A percentile compares a stretch with the other conserved stretches of the same genome.
Conservation (phyloP, 2,329 filamentous ascomycete species). For the Meredithiella fracta region DNA sequence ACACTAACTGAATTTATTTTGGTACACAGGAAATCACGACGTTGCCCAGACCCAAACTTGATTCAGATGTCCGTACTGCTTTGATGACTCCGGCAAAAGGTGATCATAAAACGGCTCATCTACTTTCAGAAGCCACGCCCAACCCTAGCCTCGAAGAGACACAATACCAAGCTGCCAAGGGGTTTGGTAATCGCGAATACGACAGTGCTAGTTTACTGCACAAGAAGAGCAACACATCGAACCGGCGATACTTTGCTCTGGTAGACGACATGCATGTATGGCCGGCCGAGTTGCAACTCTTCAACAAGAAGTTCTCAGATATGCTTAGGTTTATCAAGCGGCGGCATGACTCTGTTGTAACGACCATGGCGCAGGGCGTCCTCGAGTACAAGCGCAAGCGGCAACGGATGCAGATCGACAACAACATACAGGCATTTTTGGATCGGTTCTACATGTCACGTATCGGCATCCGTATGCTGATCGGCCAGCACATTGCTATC, state of each 20-base stretch:
- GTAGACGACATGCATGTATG: conserved; percentile 87
- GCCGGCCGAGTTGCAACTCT: conserved; percentile 86
- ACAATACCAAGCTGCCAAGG: conserved; percentile 51
- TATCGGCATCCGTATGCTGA: conserved; percentile 97
- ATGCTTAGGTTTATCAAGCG: conserved; percentile 88
- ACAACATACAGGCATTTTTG: conserved; percentile 91
- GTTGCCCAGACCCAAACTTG: conserved; percentile 61
- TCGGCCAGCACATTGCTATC: conserved; percentile 93
- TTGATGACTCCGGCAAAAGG: conserved; percentile 51
- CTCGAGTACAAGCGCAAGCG: conserved; percentile 93
- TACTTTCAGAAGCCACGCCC: conserved; percentile 66
- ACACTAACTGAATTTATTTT: conserved; percentile 12
- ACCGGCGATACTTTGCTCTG: conserved; percentile 73
- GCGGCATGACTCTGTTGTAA: conserved; percentile 91
- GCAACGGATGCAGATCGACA: conserved; percentile 95
- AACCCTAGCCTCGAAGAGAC: conserved; percentile 81
- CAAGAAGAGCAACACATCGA: conserved; percentile 32
- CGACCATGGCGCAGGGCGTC: conserved; percentile 93
- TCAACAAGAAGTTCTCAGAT: conserved; percentile 81
- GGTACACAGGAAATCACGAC: conserved; percentile 67
- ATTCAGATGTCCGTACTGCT: conserved; percentile 58
- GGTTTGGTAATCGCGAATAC: conserved; percentile 31
- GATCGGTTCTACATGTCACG: conserved; percentile 99
- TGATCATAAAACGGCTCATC: conserved; percentile 40
- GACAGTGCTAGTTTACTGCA: conserved; percentile 29